phyloP scores from a whole-genome alignment of 148 eudicot genomes.

The Chenopodium album region DNA sequence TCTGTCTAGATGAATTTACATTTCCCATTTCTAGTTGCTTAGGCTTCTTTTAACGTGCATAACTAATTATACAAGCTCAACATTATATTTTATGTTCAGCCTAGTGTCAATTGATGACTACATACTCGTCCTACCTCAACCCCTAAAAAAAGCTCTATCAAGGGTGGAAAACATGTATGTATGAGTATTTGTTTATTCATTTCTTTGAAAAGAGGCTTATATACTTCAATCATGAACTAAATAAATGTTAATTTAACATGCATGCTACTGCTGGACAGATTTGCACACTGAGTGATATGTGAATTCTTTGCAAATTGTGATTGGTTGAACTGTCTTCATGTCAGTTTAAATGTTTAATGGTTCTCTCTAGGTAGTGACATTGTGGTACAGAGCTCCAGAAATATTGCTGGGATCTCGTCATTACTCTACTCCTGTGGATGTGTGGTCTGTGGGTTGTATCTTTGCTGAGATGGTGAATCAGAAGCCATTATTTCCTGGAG shows the following conservation, averaged over 20 bases:
- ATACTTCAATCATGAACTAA: neutral
- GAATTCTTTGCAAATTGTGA: slow-evolving; percentile 1
- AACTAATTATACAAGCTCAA: neutral
- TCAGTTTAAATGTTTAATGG: neutral
- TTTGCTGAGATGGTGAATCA: slow-evolving; percentile 98
- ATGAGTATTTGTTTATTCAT: neutral
- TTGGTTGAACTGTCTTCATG: slow-evolving; percentile 10
- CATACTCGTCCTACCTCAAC: neutral
- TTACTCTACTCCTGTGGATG: slow-evolving; percentile 96
- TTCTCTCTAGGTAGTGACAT: slow-evolving; percentile 79
- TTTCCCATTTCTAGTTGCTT: neutral
- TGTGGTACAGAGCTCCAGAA: slow-evolving; percentile 99
- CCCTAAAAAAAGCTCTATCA: neutral
- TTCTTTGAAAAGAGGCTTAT: neutral
- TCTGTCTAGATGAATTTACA: neutral
- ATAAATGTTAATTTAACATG: neutral
- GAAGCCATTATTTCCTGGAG: slow-evolving; percentile 89
- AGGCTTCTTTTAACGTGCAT: neutral
- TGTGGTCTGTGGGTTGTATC: slow-evolving; percentile 98
- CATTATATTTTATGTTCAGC: neutral
- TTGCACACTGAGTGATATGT: neutral
- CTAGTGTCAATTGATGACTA: neutral
- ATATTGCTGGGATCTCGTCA: slow-evolving; percentile 89
- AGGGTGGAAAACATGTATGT: neutral
- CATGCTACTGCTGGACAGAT: slow-evolving; percentile 6